Percentiles rank a stretch among this genome's conserved stretches.
Evolutionary conservation across 495 filamentous ascomycete species (phyloP).

Genomic region (Lasiosphaeria miniovina): DNA sequence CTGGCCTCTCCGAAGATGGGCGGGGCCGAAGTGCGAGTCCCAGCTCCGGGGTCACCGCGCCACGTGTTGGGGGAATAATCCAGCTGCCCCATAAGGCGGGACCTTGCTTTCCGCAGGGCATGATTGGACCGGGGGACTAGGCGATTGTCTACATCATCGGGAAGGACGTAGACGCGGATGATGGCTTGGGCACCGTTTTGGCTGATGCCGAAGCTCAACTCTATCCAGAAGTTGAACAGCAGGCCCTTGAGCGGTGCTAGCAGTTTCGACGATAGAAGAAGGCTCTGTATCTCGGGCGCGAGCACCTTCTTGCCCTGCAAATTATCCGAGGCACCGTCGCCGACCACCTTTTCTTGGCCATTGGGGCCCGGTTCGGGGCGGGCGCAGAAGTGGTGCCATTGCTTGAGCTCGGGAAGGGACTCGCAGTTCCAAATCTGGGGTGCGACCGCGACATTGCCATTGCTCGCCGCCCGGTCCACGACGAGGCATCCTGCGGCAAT

Average conservation of each 20-base stretch:
- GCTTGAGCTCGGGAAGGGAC: too few species aligned
- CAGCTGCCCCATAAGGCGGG: constrained; percentile 50
- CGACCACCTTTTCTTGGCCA: background rate
- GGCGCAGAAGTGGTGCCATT: too few species aligned
- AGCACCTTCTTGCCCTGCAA: constrained; percentile 5
- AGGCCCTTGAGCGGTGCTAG: constrained; percentile 29
- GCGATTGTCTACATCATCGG: constrained; percentile 59
- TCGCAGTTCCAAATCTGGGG: too few species aligned
- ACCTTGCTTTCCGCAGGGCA: constrained; percentile 44
- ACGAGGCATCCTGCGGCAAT: too few species aligned
- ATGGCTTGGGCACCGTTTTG: constrained; percentile 22
- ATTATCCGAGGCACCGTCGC: background rate
- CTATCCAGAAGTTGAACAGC: constrained; percentile 40
- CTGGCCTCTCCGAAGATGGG: background rate
- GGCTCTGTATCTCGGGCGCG: constrained; percentile 26
- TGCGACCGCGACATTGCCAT: too few species aligned
- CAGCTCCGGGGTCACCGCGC: constrained; percentile 39
- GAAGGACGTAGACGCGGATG: constrained; percentile 63
- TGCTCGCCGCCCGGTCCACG: too few species aligned
- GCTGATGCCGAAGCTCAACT: constrained; percentile 34
- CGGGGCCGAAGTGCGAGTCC: background rate
- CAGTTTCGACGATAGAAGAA: constrained; percentile 25
- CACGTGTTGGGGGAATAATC: constrained; percentile 57
- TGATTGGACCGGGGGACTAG: constrained; percentile 43
- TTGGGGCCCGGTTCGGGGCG: too few species aligned